phyloP scores from a whole-genome alignment of 768 basidiomycete genomes.

The Myochromella boudieri region DNA sequence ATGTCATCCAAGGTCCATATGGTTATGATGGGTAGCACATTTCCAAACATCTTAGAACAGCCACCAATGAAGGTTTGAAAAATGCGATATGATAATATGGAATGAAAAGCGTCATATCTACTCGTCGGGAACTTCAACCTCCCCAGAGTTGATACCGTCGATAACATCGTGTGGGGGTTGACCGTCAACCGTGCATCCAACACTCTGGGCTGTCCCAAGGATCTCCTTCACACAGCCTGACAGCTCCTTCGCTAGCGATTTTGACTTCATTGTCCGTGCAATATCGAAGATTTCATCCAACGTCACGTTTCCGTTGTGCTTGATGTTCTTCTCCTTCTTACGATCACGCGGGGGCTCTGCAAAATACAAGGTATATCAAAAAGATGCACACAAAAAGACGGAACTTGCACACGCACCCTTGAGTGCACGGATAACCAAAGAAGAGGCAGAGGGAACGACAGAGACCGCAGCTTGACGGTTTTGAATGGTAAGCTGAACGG shows the following conservation, averaged over 20 bases:
- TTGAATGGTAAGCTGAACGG: constrained; percentile 98
- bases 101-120: constrained; percentile 41
- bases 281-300: constrained; percentile 94
- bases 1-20: too few species aligned
- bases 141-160: constrained; percentile 80
- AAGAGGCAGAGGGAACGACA: constrained; percentile 96
- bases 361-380: constrained; percentile 3
- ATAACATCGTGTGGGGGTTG: constrained; percentile 91
- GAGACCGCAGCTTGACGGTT: constrained; percentile 98
- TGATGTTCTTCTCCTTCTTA: constrained; percentile 99
- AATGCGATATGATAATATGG: constrained; percentile 19
- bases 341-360: constrained; percentile 97
- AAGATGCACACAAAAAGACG: constrained; percentile 1
- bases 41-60: too few species aligned
- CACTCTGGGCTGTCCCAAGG: constrained; percentile 93
- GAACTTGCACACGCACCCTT: constrained; percentile 76
- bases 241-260: constrained; percentile 91
- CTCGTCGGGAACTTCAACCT: constrained; percentile 85
- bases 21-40: too few species aligned
- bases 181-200: constrained; percentile 97
- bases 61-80: not conserved
- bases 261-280: constrained; percentile 93
- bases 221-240: constrained; percentile 95
- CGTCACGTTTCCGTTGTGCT: constrained; percentile 92
- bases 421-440: constrained; percentile 95